Percentiles rank a stretch among this genome's conserved stretches.
Evolutionary conservation across 2,329 filamentous ascomycete species (phyloP).

Genomic region (Huntiella omanensis): DNA sequence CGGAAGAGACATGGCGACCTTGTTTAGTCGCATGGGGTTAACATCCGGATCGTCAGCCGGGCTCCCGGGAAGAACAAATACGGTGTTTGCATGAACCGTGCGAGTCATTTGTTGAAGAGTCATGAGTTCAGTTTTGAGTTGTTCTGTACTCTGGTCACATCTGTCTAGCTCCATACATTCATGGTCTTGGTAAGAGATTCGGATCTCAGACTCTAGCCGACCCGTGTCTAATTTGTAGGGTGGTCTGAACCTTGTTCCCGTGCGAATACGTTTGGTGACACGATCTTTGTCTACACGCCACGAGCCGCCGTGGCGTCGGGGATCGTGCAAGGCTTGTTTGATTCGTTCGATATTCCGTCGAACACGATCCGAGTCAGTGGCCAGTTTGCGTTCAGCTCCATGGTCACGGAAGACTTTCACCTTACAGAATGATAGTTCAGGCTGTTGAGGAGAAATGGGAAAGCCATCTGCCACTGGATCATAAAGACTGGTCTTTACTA

Average conservation of each 20-base stretch:
- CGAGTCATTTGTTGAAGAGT: slow-evolving; percentile 77
- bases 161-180: slow-evolving; percentile 6
- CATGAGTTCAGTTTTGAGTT: slow-evolving; percentile 51
- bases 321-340: slow-evolving; percentile 36
- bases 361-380: slow-evolving; percentile 84
- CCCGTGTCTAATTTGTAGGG: neutral
- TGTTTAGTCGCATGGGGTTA: slow-evolving; percentile 58
- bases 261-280: slow-evolving; percentile 5
- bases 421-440: slow-evolving; percentile 85
- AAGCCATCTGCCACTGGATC: slow-evolving; percentile 14
- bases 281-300: slow-evolving; percentile 5
- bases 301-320: neutral
- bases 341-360: slow-evolving; percentile 95
- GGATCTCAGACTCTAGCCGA: slow-evolving; percentile 4
- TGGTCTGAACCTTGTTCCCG: neutral
- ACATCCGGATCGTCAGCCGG: slow-evolving; percentile 64
- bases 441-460: slow-evolving; percentile 17
- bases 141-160: slow-evolving; percentile 8
- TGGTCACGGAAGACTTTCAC: slow-evolving; percentile 95
- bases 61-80: slow-evolving; percentile 59
- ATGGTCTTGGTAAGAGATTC: neutral
- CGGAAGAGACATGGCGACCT: slow-evolving; percentile 29
- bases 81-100: slow-evolving; percentile 59
- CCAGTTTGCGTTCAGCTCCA: slow-evolving; percentile 82
- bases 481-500: slow-evolving; percentile 67